Conservation (phyloP, 768 basidiomycete species). For the Macrolepiota dolichaula region DNA sequence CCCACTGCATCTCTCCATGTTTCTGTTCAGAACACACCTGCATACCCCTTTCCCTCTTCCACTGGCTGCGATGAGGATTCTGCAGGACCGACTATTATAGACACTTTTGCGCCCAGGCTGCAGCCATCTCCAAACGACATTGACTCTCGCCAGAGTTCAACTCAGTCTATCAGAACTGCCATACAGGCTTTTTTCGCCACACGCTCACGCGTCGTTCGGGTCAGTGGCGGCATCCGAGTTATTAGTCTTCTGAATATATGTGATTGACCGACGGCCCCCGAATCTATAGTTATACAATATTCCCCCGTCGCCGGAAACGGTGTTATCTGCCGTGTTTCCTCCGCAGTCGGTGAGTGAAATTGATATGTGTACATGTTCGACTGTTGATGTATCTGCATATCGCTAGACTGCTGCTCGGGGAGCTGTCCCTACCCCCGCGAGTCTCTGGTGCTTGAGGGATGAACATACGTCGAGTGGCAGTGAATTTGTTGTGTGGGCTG, state of each 20-base stretch:
- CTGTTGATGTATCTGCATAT: conserved; percentile 10
- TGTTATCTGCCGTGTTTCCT: conserved; percentile 35
- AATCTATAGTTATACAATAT: conserved; percentile 36
- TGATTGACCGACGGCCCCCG: conserved; percentile 7
- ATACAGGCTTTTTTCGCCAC: conserved; percentile 43
- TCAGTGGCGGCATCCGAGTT: conserved; percentile 28
- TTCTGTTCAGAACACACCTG: conserved; percentile 2
- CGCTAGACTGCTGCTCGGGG: too few species aligned
- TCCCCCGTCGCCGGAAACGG: conserved; percentile 31
- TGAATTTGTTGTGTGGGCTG: conserved; percentile 46
- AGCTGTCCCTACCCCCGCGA: conserved; percentile 32
- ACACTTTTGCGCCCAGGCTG: conserved; percentile 26
- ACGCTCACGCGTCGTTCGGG: conserved; percentile 52
- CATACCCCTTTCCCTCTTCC: conserved; percentile 6
- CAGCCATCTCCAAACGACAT: conserved; percentile 23
- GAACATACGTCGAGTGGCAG: conserved; percentile 20
- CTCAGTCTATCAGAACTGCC: conserved; percentile 14
- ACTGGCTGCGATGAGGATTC: conserved; percentile 3
- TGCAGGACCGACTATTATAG: conserved; percentile 17
- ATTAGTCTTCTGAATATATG: neutral
- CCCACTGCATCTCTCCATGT: neutral
- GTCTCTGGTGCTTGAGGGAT: conserved; percentile 48
- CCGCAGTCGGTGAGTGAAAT: conserved; percentile 30
- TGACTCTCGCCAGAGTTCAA: conserved; percentile 15
- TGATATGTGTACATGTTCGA: conserved; percentile 18